These are phyloP conservation scores for Nemania diffusa DNA, from an alignment of 2,329 filamentous ascomycete genomes.

Conservation along the genomic window DNA sequence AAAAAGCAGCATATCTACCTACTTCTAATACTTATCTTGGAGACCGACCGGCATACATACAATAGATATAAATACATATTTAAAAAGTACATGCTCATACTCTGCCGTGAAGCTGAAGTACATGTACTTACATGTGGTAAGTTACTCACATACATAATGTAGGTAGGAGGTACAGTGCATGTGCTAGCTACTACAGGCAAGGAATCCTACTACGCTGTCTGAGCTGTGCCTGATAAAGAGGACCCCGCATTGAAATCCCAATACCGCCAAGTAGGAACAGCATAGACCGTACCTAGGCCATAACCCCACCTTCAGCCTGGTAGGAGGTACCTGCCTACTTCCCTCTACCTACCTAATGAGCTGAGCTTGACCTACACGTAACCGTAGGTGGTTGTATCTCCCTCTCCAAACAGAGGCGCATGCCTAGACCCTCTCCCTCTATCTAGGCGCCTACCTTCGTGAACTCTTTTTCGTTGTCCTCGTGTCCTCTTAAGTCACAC, in stretches of 20 bases:
- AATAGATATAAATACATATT: too few species aligned
- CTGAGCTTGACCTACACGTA: conserved; percentile 19
- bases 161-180: too few species aligned
- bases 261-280: background rate
- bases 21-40: too few species aligned
- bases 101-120: too few species aligned
- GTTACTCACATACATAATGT: background rate
- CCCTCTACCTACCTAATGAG: background rate
- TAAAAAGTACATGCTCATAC: too few species aligned
- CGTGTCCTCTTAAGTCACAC: background rate
- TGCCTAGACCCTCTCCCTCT: conserved; percentile 6
- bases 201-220: too few species aligned
- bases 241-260: conserved; percentile 15
- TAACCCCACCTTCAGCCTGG: conserved; percentile 17
- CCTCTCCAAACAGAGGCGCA: background rate
- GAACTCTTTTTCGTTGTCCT: background rate
- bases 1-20: too few species aligned
- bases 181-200: too few species aligned
- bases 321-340: background rate
- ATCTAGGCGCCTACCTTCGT: background rate
- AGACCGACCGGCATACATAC: too few species aligned
- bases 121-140: too few species aligned
- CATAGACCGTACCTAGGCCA: background rate
- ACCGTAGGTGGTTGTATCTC: background rate
- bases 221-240: background rate